Evolutionary conservation across 129 eudicot species (phyloP).

Genomic region (Helianthus annuus): HanXRQr2.0-SUNRISE NC_035442.2:5022629-5023128

Average conservation of each 20-base stretch:
- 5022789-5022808: background rate
- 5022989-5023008: no score
- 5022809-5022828: background rate
- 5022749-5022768: background rate
- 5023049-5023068: no score
- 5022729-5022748: background rate
- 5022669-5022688: conserved; percentile 13
- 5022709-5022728: conserved; percentile 21
- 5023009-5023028: no score
- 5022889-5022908: no score
- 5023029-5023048: no score
- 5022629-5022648: background rate
- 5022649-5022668: background rate
- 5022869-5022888: background rate
- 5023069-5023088: no score
- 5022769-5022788: background rate
- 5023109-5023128: no score
- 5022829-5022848: background rate
- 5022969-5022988: no score
- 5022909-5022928: no score
- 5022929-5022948: no score
- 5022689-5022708: conserved; percentile 10
- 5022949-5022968: no score
- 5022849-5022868: background rate
- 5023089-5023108: no score